Evolutionary conservation across 2,329 filamentous ascomycete genomes (phyloP).

Genomic region (Eutypella sp.): DNA sequence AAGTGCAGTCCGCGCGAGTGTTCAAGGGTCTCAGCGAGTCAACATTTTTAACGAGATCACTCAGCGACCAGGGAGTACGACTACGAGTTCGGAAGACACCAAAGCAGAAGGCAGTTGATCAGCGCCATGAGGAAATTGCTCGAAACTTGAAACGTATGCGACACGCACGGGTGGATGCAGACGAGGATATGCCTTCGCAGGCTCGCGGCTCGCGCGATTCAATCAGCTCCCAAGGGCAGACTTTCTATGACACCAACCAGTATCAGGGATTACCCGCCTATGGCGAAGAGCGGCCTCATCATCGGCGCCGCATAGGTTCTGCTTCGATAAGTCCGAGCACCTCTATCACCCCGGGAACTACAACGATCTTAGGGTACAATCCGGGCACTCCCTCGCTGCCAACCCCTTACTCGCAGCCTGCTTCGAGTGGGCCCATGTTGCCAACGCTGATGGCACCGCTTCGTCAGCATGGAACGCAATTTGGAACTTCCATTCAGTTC

Average conservation of each 20-base stretch:
- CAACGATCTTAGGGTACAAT: not conserved
- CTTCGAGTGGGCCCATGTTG: not conserved
- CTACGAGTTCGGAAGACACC: conserved; percentile 80
- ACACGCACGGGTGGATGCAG: not conserved
- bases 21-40: conserved; percentile 80
- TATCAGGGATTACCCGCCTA: not conserved
- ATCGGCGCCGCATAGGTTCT: not conserved
- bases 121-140: conserved; percentile 31
- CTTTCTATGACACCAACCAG: not conserved
- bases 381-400: not conserved
- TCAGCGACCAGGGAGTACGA: conserved; percentile 83
- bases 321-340: not conserved
- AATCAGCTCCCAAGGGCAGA: not conserved
- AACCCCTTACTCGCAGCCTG: not conserved
- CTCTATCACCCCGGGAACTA: not conserved
- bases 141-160: conserved; percentile 15
- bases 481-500: not conserved
- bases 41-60: conserved; percentile 72
- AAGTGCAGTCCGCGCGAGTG: conserved; percentile 59
- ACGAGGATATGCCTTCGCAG: not conserved
- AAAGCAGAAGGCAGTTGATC: conserved; percentile 48
- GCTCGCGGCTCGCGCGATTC: not conserved
- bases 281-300: not conserved
- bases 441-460: not conserved
- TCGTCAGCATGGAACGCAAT: not conserved